Evolutionary conservation across 169 alveolate species (phyloP), one percentile per base, ranked within the genome.

Genomic region (Plasmodium berghei): DNA sequence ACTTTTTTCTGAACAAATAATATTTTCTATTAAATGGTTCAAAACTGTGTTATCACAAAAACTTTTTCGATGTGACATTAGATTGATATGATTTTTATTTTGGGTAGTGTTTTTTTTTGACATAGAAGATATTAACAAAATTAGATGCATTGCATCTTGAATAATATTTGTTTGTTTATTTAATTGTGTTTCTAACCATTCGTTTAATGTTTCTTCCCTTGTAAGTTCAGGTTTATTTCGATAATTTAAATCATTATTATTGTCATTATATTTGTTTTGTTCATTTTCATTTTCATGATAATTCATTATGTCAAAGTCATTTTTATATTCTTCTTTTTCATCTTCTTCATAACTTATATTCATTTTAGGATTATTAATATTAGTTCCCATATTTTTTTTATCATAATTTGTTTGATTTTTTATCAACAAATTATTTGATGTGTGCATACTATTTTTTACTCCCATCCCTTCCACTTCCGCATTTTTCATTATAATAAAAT

Each of bases 171-270:
- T 83, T 24, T 83, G 90, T 3, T 62, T 70, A 16, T 4, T 12
- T 16, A 83, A 24, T 61, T 83, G 86, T 1, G 67, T 10, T 49
- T 83, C 90, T n/a, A 83, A 22, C 90, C 90, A 83, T 24, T 66
- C 86, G 26, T 83, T 83, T 49, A 83, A 49, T 40, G 67, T 83
- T 48, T 83, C 90, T 20, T 83, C 90, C 20, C 59, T 69, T 40
- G 90, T 83, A 58, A 59, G 63, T 42, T 59, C 73, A 18, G 64
- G 45, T 52, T 52, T 52, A 52, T 52, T 52, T 22, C 26, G 40
- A 16, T 16, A 18, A 66, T 42, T 45, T 40, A 40, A 40, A 58
- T 58, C 4, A 9, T 1, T 18, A 18, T 24, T 10, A 18, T 24
- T 0, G 0, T 58, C 4, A 9, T 1, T 18, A 18, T 24, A 5